phyloP scores from a whole-genome alignment of 768 basidiomycete species.

The Cystobasidium tubakii region DNA sequence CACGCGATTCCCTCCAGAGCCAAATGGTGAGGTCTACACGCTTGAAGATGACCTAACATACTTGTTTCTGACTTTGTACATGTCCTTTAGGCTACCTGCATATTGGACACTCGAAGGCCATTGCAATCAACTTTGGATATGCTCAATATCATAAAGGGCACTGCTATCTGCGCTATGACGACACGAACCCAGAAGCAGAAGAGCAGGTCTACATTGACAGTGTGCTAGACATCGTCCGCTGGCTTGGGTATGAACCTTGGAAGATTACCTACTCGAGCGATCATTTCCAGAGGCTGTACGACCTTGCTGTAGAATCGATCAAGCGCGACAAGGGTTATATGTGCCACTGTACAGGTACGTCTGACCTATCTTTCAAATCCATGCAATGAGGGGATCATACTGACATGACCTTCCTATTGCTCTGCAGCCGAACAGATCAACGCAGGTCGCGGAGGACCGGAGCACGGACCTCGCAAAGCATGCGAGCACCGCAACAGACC shows the following conservation, averaged over 20 bases:
- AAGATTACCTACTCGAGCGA: constrained; percentile 99
- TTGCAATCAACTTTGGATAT: constrained; percentile 97
- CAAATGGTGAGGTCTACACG: constrained; percentile 79
- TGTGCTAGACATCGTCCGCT: constrained; percentile 87
- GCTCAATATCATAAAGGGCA: constrained; percentile 88
- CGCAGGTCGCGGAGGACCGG: constrained; percentile 73
- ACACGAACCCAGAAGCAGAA: constrained; percentile 97
- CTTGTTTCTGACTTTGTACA: not conserved
- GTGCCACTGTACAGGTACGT: constrained; percentile 88
- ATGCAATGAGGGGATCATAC: not conserved
- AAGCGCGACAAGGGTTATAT: constrained; percentile 88
- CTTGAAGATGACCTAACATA: constrained; percentile 40
- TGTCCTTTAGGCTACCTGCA: constrained; percentile 47
- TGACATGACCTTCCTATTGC: too few species aligned
- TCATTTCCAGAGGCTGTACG: constrained; percentile 81
- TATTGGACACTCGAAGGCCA: constrained; percentile 95
- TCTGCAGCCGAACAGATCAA: constrained; percentile 82
- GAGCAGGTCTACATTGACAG: constrained; percentile 94
- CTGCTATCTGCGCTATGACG: constrained; percentile 91
- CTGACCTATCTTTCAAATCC: not conserved
- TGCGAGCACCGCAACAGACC: constrained; percentile 84
- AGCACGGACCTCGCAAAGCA: constrained; percentile 69
- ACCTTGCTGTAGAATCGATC: constrained; percentile 79
- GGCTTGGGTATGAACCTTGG: constrained; percentile 97
- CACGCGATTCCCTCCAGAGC: constrained; percentile 97